Evolutionary conservation across 352 stramenopile genomes (phyloP).

Genomic region (Ophiocytium majus): DNA sequence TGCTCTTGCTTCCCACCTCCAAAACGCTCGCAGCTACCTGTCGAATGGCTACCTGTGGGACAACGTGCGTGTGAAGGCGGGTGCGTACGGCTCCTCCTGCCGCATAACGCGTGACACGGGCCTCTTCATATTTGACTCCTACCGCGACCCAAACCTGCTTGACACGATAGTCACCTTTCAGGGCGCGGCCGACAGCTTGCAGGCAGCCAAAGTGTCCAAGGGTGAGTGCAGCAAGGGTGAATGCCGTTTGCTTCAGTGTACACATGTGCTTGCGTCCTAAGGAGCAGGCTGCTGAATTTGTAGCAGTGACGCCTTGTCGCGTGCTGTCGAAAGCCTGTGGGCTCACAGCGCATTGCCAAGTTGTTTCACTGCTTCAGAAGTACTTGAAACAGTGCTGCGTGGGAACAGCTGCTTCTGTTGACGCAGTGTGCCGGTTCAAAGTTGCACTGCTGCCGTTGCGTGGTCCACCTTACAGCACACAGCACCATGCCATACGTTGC

Average conservation of each 20-base stretch:
- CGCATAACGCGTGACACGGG: conserved; percentile 65
- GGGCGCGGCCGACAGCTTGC: conserved; percentile 23
- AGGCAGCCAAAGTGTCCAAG: too few species aligned
- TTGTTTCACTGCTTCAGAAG: too few species aligned
- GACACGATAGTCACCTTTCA: conserved; percentile 74
- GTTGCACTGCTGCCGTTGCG: too few species aligned
- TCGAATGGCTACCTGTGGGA: conserved; percentile 75
- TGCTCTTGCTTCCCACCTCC: neutral
- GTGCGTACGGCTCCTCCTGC: conserved; percentile 74
- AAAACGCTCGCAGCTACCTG: conserved; percentile 66
- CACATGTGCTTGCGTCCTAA: neutral
- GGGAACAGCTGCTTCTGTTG: too few species aligned
- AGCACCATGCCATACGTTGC: too few species aligned
- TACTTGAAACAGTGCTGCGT: too few species aligned
- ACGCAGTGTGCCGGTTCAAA: too few species aligned
- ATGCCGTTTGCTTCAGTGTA: too few species aligned
- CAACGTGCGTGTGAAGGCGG: conserved; percentile 72
- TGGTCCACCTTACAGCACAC: too few species aligned
- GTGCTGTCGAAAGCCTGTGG: too few species aligned
- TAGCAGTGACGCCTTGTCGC: neutral
- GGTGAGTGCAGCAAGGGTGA: too few species aligned
- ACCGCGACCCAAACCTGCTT: conserved; percentile 73
- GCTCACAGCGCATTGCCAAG: too few species aligned
- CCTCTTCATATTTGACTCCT: conserved; percentile 67
- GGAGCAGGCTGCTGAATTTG: neutral